Base-by-base conservation (phyloP, 441 rosid genomes). In the Erodium chrysanthum region DNA sequence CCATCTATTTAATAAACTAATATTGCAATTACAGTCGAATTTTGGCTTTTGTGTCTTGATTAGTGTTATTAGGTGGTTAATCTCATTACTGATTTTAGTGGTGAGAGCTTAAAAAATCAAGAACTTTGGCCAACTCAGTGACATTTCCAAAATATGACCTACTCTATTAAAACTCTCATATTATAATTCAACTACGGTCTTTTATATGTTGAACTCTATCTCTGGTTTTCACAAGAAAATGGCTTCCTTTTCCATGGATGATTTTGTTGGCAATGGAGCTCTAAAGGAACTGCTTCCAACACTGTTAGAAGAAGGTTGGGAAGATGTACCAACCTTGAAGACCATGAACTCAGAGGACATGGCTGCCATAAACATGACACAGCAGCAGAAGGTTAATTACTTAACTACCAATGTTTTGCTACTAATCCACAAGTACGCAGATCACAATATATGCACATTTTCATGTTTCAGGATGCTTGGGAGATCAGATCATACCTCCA, bases 241-340 rank as follows among this genome's bases (percentile, higher is more conserved):
- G 91, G 87, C 88, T 40, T 86, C 91, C 33, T 88, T 75, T 65
- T 85, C 87, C 0, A 66, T 84, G 71, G 88, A 88, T 44, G 89
- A 84, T 62, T 88, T 86, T 73, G 81, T 82, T 18, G 94, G 91
- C 14, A 72, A 74, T 40, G 95, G 91, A 66, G 73, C 70, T 73
- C 73, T 84, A 35, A 81, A 74, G 68, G 76, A 68, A 67, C 35
- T 84, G 76, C 84, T 86, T 23, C 87, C 88, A 31, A 84, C 76
- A 74, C 72, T 86, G 67, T 18, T 84, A 7, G 88, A 88, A 50
- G 89, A 85, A 76, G 90, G 91, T 2, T 88, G 95, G 88, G 95
- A 85, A 70, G 91, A 88, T 58, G 87, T 88, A 0, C 90, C 88
- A 31, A 85, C 95, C 52, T 76, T 86, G 70, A 88, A 86, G 85